A percentile compares a stretch with the other conserved stretches of the same genome.
phyloP scores from a whole-genome alignment of 177 flowering plant species.

The Vitis hybrid region DNA sequence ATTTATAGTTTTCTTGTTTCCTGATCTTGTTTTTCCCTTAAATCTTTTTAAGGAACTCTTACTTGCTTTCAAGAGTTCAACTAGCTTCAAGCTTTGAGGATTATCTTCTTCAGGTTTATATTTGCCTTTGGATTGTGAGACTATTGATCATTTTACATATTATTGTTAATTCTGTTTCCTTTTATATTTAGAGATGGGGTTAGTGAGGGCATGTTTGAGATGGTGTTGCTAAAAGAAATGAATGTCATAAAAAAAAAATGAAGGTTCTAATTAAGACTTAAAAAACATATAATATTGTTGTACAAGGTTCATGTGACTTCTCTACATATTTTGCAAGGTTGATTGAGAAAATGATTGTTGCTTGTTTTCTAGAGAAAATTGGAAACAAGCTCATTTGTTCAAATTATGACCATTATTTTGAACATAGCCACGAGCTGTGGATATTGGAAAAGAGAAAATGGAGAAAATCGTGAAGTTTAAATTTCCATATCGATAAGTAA shows the following conservation, averaged over 20 bases:
- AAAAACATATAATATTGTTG: no score
- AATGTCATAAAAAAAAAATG: conserved; percentile 79
- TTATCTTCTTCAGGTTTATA: conserved; percentile 75
- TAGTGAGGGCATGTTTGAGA: conserved; percentile 81
- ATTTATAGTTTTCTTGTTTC: background rate
- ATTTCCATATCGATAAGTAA: no score
- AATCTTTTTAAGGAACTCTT: conserved; percentile 56
- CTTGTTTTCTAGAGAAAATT: no score
- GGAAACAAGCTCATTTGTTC: no score
- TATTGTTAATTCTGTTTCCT: background rate
- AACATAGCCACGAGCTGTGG: no score
- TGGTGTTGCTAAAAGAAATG: conserved; percentile 68
- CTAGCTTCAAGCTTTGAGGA: conserved; percentile 53
- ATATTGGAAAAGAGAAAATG: no score
- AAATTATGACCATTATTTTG: no score
- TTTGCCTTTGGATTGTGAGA: background rate
- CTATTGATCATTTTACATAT: background rate
- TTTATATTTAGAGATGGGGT: conserved; percentile 81
- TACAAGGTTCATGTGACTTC: no score
- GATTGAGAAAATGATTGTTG: no score
- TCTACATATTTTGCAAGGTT: no score
- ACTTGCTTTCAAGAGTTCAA: conserved; percentile 46
- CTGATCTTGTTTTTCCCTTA: background rate
- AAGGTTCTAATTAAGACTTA: background rate
- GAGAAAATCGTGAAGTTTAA: no score